Percentiles rank a stretch among this genome's conserved stretches.
Conservation (phyloP, 177 flowering plant species). For the Vitis hybrid region DNA sequence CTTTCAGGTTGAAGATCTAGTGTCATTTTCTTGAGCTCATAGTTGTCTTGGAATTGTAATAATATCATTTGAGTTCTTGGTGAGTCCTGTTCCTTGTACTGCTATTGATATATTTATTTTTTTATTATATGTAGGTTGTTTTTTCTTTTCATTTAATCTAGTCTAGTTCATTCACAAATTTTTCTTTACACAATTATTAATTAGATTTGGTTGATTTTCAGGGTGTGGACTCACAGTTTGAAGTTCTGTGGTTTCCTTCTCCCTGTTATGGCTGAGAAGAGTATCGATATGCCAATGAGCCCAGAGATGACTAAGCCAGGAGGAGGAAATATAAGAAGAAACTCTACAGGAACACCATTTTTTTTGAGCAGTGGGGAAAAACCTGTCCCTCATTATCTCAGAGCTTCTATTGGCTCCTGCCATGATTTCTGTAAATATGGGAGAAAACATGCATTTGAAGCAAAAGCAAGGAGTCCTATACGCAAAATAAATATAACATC, state of each 20-base stretch:
- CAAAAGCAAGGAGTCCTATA: constrained; percentile 32
- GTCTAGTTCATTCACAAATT: background rate
- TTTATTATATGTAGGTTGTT: background rate
- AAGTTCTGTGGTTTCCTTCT: constrained; percentile 3
- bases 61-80: constrained; percentile 1
- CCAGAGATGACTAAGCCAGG: constrained; percentile 18
- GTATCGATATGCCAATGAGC: constrained; percentile 17
- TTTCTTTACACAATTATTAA: background rate
- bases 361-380: constrained; percentile 28
- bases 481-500: constrained; percentile 18
- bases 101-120: background rate
- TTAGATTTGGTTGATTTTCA: background rate
- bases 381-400: constrained; percentile 57
- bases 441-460: constrained; percentile 39
- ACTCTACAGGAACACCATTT: constrained; percentile 35
- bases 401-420: constrained; percentile 85
- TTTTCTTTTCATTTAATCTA: background rate
- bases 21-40: background rate
- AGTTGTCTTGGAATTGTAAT: background rate
- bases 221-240: background rate
- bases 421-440: constrained; percentile 93
- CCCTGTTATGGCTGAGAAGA: constrained; percentile 40
- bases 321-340: constrained; percentile 34
- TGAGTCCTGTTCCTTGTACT: constrained; percentile 1
- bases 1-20: background rate